These are phyloP conservation scores for Juglanconis sp. DNA, from an alignment of 2,329 filamentous ascomycete genomes.

Conservation along the genomic window DNA sequence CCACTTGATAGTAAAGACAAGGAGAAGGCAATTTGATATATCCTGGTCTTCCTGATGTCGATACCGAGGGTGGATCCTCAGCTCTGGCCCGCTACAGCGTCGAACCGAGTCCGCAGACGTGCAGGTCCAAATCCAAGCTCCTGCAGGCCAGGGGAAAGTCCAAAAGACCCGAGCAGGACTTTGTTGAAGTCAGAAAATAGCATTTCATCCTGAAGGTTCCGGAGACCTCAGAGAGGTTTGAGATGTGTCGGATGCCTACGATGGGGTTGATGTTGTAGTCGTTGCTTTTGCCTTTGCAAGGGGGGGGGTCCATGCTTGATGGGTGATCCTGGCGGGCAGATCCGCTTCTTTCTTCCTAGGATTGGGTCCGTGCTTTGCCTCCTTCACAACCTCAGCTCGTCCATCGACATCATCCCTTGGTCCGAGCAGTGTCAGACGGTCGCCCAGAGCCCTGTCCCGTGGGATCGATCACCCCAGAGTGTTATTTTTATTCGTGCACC, in stretches of 20 bases:
- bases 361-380: not conserved
- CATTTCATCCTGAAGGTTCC: too few relatives aligned
- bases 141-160: not conserved
- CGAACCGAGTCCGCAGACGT: not conserved
- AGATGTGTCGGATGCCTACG: not conserved
- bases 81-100: too few relatives aligned
- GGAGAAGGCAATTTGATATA: too few relatives aligned
- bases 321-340: not conserved
- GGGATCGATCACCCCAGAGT: too few relatives aligned
- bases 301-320: not conserved
- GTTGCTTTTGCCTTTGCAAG: not conserved
- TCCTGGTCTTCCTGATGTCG: too few relatives aligned
- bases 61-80: too few relatives aligned
- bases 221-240: not conserved
- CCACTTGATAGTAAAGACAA: too few relatives aligned
- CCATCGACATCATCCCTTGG: not conserved
- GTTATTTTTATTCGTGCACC: too few relatives aligned
- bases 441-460: too few relatives aligned
- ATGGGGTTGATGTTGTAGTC: not conserved
- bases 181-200: too few relatives aligned
- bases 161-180: too few relatives aligned
- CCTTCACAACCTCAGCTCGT: not conserved
- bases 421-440: too few relatives aligned
- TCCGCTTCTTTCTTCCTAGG: not conserved
- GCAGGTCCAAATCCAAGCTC: not conserved